A percentile compares a stretch with the other conserved stretches of the same genome.
phyloP scores from a whole-genome alignment of 140 eudicot genomes.

The Erigeron philadelphicus region DNA sequence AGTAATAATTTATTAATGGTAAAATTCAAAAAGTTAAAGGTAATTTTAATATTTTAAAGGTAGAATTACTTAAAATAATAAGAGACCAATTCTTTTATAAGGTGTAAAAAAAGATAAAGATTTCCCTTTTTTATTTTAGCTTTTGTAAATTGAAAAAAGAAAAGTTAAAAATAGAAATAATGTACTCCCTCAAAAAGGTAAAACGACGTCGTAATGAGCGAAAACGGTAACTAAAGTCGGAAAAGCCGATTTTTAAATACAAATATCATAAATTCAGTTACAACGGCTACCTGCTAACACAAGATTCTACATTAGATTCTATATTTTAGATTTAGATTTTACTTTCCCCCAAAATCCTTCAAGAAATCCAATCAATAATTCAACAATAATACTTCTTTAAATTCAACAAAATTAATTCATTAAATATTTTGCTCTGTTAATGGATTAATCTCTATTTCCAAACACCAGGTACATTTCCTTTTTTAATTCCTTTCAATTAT shows the following conservation, averaged over 20 bases:
- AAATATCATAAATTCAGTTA: constrained; percentile 11
- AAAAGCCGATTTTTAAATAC: neutral
- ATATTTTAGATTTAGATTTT: neutral
- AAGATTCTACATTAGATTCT: neutral
- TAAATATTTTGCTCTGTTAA: constrained; percentile 11
- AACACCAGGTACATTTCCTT: constrained; percentile 29
- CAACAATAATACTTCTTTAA: neutral
- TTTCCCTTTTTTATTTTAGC: too few relatives aligned
- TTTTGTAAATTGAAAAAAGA: too few relatives aligned
- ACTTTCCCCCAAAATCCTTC: constrained; percentile 6
- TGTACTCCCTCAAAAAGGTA: too few relatives aligned
- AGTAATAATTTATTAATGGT: too few relatives aligned
- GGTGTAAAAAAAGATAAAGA: too few relatives aligned
- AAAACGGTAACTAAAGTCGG: constrained; percentile 39
- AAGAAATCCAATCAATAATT: constrained; percentile 16
- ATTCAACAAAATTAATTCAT: constrained; percentile 4
- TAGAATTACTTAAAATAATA: too few relatives aligned
- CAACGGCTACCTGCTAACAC: constrained; percentile 62
- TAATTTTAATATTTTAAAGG: too few relatives aligned
- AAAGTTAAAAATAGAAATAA: too few relatives aligned
- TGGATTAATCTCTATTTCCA: constrained; percentile 12
- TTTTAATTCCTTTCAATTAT: constrained; percentile 14
- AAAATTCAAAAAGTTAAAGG: too few relatives aligned
- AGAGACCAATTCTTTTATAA: too few relatives aligned
- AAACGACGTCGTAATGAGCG: constrained; percentile 36